Evolutionary conservation across 2,329 filamentous ascomycete species (phyloP).

Genomic region (Botrytis squamosa): DNA sequence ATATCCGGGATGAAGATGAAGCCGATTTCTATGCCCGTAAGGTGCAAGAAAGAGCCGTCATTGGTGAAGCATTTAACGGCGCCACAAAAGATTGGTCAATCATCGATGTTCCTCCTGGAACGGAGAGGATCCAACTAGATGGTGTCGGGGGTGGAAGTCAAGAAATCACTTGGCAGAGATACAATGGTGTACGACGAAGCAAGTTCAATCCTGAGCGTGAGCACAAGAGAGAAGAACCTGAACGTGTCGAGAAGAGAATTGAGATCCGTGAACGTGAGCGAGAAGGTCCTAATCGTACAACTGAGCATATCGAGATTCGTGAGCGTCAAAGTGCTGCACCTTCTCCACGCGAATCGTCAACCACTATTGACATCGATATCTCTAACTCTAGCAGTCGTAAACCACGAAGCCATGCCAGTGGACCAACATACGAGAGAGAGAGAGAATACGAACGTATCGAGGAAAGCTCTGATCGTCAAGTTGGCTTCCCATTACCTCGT

Average conservation of each 20-base stretch:
- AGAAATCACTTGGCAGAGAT: constrained; percentile 76
- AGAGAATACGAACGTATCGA: constrained; percentile 49
- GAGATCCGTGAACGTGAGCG: constrained; percentile 16
- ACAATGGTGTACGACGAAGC: constrained; percentile 72
- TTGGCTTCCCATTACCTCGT: constrained; percentile 36
- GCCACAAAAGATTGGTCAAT: constrained; percentile 77
- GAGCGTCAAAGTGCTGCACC: constrained; percentile 27
- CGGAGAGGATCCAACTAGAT: constrained; percentile 78
- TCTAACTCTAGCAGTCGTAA: constrained; percentile 26
- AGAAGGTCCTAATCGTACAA: constrained; percentile 20
- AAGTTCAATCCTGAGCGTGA: constrained; percentile 72
- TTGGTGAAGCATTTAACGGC: constrained; percentile 72
- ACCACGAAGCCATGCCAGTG: constrained; percentile 8
- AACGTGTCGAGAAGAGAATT: constrained; percentile 20
- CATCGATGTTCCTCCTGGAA: constrained; percentile 80
- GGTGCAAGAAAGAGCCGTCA: constrained; percentile 63
- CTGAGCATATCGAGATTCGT: constrained; percentile 30
- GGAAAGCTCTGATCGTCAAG: constrained; percentile 51
- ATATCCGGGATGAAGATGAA: constrained; percentile 46
- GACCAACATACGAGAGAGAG: constrained; percentile 36
- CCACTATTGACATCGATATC: constrained; percentile 37
- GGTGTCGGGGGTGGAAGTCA: constrained; percentile 71
- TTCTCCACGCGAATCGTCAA: constrained; percentile 25
- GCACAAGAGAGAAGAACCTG: constrained; percentile 27
- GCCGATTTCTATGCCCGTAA: constrained; percentile 66